These are phyloP conservation scores for Verticillium nubilum DNA, from an alignment of 2,329 filamentous ascomycete species.

Conservation along the genomic window DNA sequence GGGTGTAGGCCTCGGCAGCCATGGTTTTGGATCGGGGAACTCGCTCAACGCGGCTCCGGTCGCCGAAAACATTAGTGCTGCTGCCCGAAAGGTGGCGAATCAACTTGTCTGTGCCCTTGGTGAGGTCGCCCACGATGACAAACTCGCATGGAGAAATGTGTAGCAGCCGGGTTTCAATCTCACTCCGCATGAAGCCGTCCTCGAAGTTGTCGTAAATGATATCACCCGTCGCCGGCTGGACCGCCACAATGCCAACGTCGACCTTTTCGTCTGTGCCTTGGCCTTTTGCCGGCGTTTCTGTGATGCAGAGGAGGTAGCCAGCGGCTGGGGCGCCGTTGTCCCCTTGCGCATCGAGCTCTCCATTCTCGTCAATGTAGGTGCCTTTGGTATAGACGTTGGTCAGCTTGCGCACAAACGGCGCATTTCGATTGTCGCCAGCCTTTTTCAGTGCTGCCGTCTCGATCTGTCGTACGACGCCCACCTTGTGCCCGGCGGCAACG, in stretches of 20 bases:
- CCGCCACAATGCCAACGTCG: constrained; percentile 83
- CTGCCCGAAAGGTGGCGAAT: constrained; percentile 84
- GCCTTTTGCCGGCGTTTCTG: constrained; percentile 72
- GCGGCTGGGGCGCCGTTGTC: constrained; percentile 48
- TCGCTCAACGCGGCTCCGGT: constrained; percentile 80
- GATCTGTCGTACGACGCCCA: constrained; percentile 88
- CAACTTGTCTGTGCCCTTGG: constrained; percentile 87
- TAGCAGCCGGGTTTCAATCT: constrained; percentile 90
- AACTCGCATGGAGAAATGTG: constrained; percentile 97
- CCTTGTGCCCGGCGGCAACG: constrained; percentile 88
- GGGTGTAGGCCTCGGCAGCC: constrained; percentile 77
- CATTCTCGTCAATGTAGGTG: constrained; percentile 92
- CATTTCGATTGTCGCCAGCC: constrained; percentile 87
- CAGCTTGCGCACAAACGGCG: constrained; percentile 85
- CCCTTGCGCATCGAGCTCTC: constrained; percentile 60
- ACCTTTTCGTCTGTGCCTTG: constrained; percentile 90
- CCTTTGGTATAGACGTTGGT: constrained; percentile 98
- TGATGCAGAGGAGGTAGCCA: constrained; percentile 94
- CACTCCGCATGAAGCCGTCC: constrained; percentile 94
- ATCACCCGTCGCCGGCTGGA: constrained; percentile 92
- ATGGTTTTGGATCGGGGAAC: constrained; percentile 72
- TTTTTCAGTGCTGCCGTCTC: constrained; percentile 96
- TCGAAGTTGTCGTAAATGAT: constrained; percentile 95
- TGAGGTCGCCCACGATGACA: constrained; percentile 84
- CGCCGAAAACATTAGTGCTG: constrained; percentile 87